Base-by-base conservation (phyloP, 2,329 filamentous ascomycete genomes). In the Fusarium dimerum region DNA sequence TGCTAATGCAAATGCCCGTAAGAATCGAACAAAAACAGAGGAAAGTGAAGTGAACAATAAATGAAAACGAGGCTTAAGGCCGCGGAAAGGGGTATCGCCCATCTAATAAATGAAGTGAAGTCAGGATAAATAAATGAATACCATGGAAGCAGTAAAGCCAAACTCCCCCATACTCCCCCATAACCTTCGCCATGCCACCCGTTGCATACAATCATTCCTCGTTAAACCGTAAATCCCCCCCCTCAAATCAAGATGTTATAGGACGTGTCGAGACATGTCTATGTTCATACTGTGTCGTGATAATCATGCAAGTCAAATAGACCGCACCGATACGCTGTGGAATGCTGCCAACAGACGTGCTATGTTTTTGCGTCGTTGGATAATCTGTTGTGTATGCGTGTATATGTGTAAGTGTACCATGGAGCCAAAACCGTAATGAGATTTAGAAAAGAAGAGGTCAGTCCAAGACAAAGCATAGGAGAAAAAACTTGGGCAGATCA, bases 61-160 rank as follows among this genome's bases (percentile, higher is more conserved):
- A n/a, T 38, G 45, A 53, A 40, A 49, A 54, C 50, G 47, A 52
- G 48, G 46, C 61, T 39, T 52, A 60, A 57, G 53, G 60, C 54
- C 45, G 36, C 45, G 43, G 49, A 52, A 58, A 63, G 63, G 73
- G 74, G 73, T 76, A 76, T 77, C 54, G 12, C 71, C 71, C 67
- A 68, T 71, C 68, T 71, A 72, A 57, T 71, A 72, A 57, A 50
- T 57, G 64, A 68, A 69, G 60, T 63, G 63, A 66, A 62, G 54
- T 54, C 51, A 58, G 63, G 51, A 51, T 43, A 52, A 61, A 54
- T 47, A 26, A 48, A 56, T 51, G 44, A 42, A 54, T 6, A 15
- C 32, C 10, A 36, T 12, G 32, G 10, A 15, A 36, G 13, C 10
- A 15, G 32, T 7, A 26, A 36, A 36, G 59, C 53, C 56, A 62